Base-by-base conservation (phyloP, 2,329 filamentous ascomycete species). In the Ilyonectria mors-panacis region DNA sequence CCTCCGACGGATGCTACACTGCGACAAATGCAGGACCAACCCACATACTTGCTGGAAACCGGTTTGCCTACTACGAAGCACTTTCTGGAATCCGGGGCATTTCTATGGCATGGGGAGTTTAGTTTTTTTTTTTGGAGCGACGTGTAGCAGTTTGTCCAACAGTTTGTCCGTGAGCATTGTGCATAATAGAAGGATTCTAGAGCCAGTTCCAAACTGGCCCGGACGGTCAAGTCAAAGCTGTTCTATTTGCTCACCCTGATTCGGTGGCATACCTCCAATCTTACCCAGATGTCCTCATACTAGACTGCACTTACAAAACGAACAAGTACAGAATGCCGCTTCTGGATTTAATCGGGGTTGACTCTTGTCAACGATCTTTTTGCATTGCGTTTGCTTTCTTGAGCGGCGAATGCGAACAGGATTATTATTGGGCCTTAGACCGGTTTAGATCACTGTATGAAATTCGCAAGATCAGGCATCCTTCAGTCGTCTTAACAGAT, bases 401-500 rank as follows among this genome's bases (percentile, higher is more conserved):
- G 9, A 45, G 42, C n/a, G 35, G 35, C 13, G 35, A 39, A 39
- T 39, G 35, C 35, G 35, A 39, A 39, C 4, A 39, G 13, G 35
- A 39, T 39, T 39, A 39, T 39, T 39, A 39, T 39, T 39, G 35
- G 35, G 35, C 35, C 4, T 39, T 17, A 39, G 35, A 37, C 33
- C 33, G 33, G 33, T 37, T 37, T 1, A 37, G 33, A 37, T 37
- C 33, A 37, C 9, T 37, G 33, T 37, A 15, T 50, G 23, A 50
- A 50, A 50, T 23, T 50, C 26, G 47, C 47, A 50, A 50, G 47
- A 50, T 50, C 26, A 50, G 47, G 47, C 47, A 50, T 50, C 47
- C 47, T 50, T 30, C 47, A 50, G 47, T 50, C 47, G 26, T 50
- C 47, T 50, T 50, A 3, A 50, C 47, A 50, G 21, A 30, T 50